Conservation (phyloP, 1,284 basidiomycete genomes). For the Sanguinoderma infundibulare region DNA sequence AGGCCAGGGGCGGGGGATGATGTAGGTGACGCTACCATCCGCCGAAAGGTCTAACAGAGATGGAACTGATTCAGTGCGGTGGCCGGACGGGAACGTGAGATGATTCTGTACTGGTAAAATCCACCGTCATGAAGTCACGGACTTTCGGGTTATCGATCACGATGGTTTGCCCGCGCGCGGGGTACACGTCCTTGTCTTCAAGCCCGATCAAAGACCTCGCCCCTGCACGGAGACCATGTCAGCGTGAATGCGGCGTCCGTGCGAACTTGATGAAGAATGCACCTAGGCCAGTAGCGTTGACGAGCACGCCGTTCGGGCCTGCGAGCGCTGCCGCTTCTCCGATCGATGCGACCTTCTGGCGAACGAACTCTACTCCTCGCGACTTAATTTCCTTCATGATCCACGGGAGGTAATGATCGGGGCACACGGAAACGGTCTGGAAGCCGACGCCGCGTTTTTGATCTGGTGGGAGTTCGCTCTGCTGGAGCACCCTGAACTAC, state of each 20-base stretch:
- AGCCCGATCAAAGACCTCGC: conserved; percentile 80
- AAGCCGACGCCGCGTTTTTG: conserved; percentile 45
- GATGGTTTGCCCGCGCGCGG: conserved; percentile 88
- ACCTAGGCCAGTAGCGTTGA: conserved; percentile 58
- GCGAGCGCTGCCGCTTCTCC: conserved; percentile 45
- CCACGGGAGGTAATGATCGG: conserved; percentile 52
- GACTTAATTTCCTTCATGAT: conserved; percentile 44
- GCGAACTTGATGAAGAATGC: neutral
- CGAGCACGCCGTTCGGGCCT: conserved; percentile 41
- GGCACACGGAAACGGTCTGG: conserved; percentile 52
- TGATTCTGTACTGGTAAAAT: conserved; percentile 3
- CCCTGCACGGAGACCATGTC: conserved; percentile 42
- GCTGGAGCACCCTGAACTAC: conserved; percentile 45
- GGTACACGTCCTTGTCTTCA: conserved; percentile 73
- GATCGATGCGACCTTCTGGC: conserved; percentile 38
- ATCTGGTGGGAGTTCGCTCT: conserved; percentile 40
- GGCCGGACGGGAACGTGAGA: neutral
- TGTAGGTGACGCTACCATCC: conserved; percentile 46
- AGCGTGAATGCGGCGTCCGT: conserved; percentile 1
- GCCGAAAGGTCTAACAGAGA: conserved; percentile 52
- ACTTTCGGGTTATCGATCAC: conserved; percentile 72
- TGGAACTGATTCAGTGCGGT: neutral
- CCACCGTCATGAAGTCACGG: conserved; percentile 41
- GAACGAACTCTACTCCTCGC: conserved; percentile 38
- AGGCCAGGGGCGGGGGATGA: conserved; percentile 56